Conservation (phyloP, 2,329 filamentous ascomycete species). For the Coleophoma cylindrospora region DNA sequence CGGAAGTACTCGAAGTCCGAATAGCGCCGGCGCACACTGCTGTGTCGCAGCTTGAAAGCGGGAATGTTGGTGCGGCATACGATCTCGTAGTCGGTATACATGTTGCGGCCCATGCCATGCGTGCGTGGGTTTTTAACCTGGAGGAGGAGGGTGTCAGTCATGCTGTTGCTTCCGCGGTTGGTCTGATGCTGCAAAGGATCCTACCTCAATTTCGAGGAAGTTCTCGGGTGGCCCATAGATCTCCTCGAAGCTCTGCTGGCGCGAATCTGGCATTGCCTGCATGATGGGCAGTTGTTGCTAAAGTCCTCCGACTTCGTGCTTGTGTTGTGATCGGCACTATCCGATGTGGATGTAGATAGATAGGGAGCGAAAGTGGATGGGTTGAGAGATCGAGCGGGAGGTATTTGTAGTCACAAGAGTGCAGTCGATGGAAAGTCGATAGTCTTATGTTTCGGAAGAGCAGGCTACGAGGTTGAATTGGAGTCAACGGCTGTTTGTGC, state of each 20-base stretch:
- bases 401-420: no score
- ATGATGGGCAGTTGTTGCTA: constrained; percentile 29
- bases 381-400: not conserved
- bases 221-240: constrained; percentile 98
- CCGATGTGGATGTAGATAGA: not conserved
- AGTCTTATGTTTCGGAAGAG: no score
- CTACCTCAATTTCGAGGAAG: constrained; percentile 95
- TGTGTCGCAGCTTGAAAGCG: constrained; percentile 92
- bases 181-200: not conserved
- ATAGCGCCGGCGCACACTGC: constrained; percentile 86
- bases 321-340: not conserved
- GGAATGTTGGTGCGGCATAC: constrained; percentile 97
- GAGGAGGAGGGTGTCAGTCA: not conserved
- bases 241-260: constrained; percentile 95
- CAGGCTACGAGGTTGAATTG: no score
- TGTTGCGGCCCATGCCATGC: constrained; percentile 87
- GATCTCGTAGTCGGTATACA: constrained; percentile 99
- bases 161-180: no score
- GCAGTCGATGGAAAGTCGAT: no score
- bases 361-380: not conserved
- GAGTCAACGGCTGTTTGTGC: no score
- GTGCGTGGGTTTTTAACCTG: constrained; percentile 92
- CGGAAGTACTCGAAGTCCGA: constrained; percentile 99
- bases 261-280: constrained; percentile 66
- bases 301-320: constrained; percentile 2